Evolutionary conservation across 2,329 filamentous ascomycete species (phyloP), one percentile per base, ranked within the genome.

Genomic region (Plenodomus biglobosus): DNA sequence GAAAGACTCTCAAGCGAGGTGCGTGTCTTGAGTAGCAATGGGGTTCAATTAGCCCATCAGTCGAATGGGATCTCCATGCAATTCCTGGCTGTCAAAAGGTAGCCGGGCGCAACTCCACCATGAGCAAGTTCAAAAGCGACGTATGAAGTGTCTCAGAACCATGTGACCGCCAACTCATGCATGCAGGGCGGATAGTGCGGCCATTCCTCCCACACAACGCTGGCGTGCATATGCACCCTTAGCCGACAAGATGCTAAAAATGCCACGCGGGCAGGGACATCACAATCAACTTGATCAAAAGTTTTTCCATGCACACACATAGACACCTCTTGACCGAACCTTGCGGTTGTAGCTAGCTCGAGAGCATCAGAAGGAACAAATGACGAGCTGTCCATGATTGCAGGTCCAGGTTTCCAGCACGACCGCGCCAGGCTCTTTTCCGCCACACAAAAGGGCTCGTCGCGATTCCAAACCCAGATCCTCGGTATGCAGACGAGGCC

Each of bases 161-260:
- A 59, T 53, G 51, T 55, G 52, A 57, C 44, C 42, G 43, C 21
- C 38, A 30, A 30, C 24, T 13, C 32, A 55, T 59, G 56, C 56
- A 59, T 59, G 48, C 52, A 52, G 30, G 42, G 47, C 41, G 45
- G 40, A 39, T 35, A 40, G 34, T 44, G 44, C 42, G 38, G 38
- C 44, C 44, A 54, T 39, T 42, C 13, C 16, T 20, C 40, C 21
- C 32, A 43, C 27, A 53, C 32, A 44, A 15, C 39, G 40, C 13
- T 18, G 47, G 30, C 39, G 27, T 50, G 52, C 52, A 49, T 49
- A 52, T 55, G 49, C 52, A 52, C 27, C 44, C 18, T 52, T 44
- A 55, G 39, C 42, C 46, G 42, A 48, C 19, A 6, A 42, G 36
- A 52, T 19, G 35, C 39, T 11, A 32, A 6, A 11, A 15, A 32